Conservation (phyloP, 2,329 filamentous ascomycete genomes). For the Fusarium bulbicola region DNA sequence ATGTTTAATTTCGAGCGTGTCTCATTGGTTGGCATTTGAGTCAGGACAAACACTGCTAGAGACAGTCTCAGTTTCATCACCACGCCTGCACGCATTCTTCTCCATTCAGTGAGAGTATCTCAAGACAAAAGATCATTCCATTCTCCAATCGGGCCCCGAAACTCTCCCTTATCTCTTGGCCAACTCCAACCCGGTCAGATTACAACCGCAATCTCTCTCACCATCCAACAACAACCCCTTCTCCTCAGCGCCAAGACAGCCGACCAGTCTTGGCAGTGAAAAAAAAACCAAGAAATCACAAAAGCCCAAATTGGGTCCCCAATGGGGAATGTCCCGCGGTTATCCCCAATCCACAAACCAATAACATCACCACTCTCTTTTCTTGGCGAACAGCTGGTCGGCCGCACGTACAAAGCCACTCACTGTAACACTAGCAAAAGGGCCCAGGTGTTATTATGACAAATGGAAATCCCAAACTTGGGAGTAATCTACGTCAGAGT, state of each 20-base stretch:
- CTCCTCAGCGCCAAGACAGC: conserved; percentile 18
- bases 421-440: not conserved
- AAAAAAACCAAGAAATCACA: conserved; percentile 7
- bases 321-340: conserved; percentile 15
- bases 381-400: not conserved
- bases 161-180: conserved; percentile 20
- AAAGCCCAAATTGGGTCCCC: not conserved
- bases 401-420: conserved; percentile 16
- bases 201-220: not conserved
- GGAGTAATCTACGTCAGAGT: conserved; percentile 1
- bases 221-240: not conserved
- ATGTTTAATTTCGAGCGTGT: not conserved
- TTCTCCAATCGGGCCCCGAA: not conserved
- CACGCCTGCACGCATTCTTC: not conserved
- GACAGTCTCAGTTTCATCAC: not conserved
- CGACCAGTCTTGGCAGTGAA: conserved; percentile 16
- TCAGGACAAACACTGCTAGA: not conserved
- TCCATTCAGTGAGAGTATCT: not conserved
- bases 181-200: not conserved
- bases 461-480: conserved; percentile 4
- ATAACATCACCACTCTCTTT: not conserved
- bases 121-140: conserved; percentile 14
- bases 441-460: conserved; percentile 4
- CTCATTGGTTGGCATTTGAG: not conserved
- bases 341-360: conserved; percentile 16